Conservation (phyloP, 305 asterid genomes). For the Withania somnifera region DNA sequence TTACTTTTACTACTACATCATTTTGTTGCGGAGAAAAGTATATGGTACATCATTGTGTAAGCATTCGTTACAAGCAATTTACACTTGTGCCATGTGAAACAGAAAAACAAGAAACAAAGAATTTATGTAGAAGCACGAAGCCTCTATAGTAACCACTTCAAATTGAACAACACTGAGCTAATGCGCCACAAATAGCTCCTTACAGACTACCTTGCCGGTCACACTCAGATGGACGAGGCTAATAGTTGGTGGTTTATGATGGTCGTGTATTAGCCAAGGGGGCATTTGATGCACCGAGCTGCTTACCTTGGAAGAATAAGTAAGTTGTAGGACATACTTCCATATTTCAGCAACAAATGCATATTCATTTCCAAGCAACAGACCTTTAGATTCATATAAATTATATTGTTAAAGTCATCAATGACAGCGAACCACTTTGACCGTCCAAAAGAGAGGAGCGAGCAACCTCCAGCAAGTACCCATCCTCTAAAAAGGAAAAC, state of each 20-base stretch:
- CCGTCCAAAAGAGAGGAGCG: slow-evolving; percentile 45
- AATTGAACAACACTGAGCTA: background rate
- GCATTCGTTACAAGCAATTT: background rate
- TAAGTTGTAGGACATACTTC: background rate
- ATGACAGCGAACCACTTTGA: slow-evolving; percentile 16
- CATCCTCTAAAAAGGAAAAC: slow-evolving; percentile 42
- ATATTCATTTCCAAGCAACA: background rate
- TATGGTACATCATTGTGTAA: too few species aligned
- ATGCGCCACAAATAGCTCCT: background rate
- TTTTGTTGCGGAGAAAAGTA: background rate
- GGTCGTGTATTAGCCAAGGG: background rate
- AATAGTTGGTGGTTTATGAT: background rate
- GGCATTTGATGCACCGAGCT: background rate
- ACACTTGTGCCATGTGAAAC: background rate
- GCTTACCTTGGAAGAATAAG: background rate
- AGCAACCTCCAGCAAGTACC: slow-evolving; percentile 58
- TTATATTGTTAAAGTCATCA: slow-evolving; percentile 25
- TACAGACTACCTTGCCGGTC: background rate
- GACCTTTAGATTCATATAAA: background rate
- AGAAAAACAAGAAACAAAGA: background rate
- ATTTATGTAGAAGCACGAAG: background rate
- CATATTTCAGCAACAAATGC: background rate
- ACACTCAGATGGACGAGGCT: background rate
- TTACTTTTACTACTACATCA: too few species aligned
- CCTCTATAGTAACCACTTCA: background rate